Base-by-base conservation (phyloP, 805 yeast species). In the Candida coquimbonensis region DNA sequence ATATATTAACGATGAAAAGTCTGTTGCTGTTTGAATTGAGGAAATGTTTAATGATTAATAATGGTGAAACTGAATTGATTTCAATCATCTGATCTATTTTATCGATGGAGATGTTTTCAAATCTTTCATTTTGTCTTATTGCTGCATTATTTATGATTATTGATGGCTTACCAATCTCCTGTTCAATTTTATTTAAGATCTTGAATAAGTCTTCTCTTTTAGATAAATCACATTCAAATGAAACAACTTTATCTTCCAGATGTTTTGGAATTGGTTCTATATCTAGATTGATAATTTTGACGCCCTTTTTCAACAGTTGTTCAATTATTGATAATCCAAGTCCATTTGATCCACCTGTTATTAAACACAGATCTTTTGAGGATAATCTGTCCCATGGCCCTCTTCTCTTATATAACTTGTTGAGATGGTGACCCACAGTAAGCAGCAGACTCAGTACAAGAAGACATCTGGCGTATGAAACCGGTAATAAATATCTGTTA, bases 111-210 rank as follows among this genome's bases (percentile, higher is more conserved):
- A 79, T 53, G 11, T 81, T 78, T 2, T 73, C 50, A 0, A 87
- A 54, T 2, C 75, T 57, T 50, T 75, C 74, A 39, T 53, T 81
- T 9, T 69, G 70, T 37, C 84, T 69, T 17, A 87, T 73, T 0
- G 88, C 97, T 1, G 96, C 97, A 62, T 89, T 90, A 61, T 88
- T 89, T 42, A 90, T 71, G 13, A 90, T 66, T 1, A 87, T 68
- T 0, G 89, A 74, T 1, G 85, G 80, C 0, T 37, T 34, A 5
- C 88, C 87, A 36, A 77, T 54, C 31, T 72, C 67, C 25, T 54
- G 38, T 26, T 59, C 59, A 24, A 87, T 75, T 7, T 39, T 45
- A 7, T 60, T 58, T 11, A 78, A 72, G 14, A 65, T 59, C 1
- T 54, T 53, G 14, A 60, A 52, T 7, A 87, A 72, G 11, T 70